Base-by-base conservation (phyloP, 495 filamentous ascomycete species). In the Clavariopsis aquatica region DNA sequence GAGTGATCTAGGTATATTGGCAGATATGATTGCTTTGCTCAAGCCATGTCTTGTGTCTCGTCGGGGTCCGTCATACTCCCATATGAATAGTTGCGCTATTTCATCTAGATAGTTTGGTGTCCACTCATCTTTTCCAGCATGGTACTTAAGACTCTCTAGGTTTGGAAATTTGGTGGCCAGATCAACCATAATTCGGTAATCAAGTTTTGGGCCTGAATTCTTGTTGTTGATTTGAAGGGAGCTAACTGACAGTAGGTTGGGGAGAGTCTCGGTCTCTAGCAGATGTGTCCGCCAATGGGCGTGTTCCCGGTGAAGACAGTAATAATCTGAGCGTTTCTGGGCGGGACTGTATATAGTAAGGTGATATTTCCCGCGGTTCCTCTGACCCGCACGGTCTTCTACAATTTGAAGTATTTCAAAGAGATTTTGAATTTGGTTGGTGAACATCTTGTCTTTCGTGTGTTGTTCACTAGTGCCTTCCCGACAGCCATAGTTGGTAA, bases 21-120 rank as follows among this genome's bases (percentile, higher is more conserved):
- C 20, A 9, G 38, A 3, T 24, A 6, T 45, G 22, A 47, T 47
- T 47, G 55, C 55, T 45, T 58, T 47, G 38, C 19, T 19, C 19
- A 58, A 58, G 20, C 13, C 22, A 31, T 58, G 55, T 15, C 41
- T 45, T 27, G 55, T 27, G 22, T 58, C 55, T 47, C 55, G 55
- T 26, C 55, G 55, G 55, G 55, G 55, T n/a, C 55, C 55, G 27
- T 45, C 55, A 19, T 47, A 58, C n/a, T 58, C 55, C 17, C 24
- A 46, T 4, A 31, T 17, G 24, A 24, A 13, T 24, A 13, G 9
- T 26, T 29, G 45, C 20, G 38, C 34, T 4, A 36, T 31, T 20
- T 58, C 41, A n/a, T 45, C n/a, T 3, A 15, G 3, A 27, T 27
- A 46, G 10, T 6, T 26, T 4, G 36, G 41, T 8, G 36, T 58